A percentile compares a stretch with the other conserved stretches of the same genome.
Conservation (phyloP, 257 asterid genomes). For the Penstemon barbatus region DNA sequence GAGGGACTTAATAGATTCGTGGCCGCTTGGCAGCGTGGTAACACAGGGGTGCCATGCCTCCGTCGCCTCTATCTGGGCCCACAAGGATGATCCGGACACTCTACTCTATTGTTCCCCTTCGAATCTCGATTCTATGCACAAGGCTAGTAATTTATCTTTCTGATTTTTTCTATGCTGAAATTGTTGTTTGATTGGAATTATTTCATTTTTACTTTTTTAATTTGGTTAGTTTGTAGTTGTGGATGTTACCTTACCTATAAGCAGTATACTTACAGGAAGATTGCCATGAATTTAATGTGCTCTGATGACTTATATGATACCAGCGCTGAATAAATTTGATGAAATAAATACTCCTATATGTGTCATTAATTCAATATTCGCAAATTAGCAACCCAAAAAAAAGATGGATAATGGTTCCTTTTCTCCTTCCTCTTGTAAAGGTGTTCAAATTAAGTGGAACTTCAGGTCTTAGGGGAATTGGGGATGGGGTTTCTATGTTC, state of each 20-base stretch:
- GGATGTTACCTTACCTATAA: not conserved
- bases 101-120: conserved; percentile 60
- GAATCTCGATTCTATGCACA: conserved; percentile 87
- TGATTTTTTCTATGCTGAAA: not conserved
- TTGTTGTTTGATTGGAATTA: not conserved
- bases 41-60: conserved; percentile 99
- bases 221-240: not conserved
- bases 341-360: too few relatives aligned
- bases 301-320: not conserved
- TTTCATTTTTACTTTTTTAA: not conserved
- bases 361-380: too few relatives aligned
- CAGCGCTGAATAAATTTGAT: not conserved
- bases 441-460: too few relatives aligned
- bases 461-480: too few relatives aligned
- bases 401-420: too few relatives aligned
- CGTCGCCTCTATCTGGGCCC: conserved; percentile 77
- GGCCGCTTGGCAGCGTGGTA: conserved; percentile 92
- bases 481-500: too few relatives aligned
- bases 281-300: not conserved
- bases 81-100: conserved; percentile 73
- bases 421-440: too few relatives aligned
- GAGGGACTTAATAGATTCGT: conserved; percentile 78
- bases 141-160: conserved; percentile 40
- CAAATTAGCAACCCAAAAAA: too few relatives aligned
- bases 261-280: not conserved